A percentile compares a stretch with the other conserved stretches of the same genome.
phyloP scores from a whole-genome alignment of 2,329 filamentous ascomycete species.

The Shiraia sp. region DNA sequence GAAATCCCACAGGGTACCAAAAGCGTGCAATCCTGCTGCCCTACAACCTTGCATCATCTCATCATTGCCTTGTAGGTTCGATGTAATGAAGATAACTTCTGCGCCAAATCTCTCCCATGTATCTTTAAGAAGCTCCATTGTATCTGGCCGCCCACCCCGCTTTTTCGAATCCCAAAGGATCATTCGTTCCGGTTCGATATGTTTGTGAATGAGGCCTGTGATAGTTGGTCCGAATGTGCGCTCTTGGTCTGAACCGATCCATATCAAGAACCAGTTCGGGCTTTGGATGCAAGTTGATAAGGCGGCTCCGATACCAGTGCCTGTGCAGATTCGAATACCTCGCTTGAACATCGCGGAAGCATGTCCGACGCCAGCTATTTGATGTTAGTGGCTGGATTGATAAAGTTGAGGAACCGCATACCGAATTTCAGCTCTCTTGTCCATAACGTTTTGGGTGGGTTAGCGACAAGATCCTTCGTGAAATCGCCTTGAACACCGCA shows the following conservation, averaged over 20 bases:
- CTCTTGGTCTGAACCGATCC: conserved; percentile 44
- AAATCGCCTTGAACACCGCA: conserved; percentile 45
- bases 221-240: conserved; percentile 41
- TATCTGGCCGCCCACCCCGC: conserved; percentile 37
- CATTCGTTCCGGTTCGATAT: conserved; percentile 43
- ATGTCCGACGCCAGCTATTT: conserved; percentile 37
- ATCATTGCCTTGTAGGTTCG: conserved; percentile 41
- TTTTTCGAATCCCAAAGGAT: conserved; percentile 45
- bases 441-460: conserved; percentile 40
- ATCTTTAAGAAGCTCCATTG: conserved; percentile 37
- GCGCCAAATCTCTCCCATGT: conserved; percentile 39
- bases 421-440: conserved; percentile 42
- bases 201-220: conserved; percentile 33
- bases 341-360: conserved; percentile 43
- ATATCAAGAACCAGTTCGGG: conserved; percentile 43
- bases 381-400: conserved; percentile 14
- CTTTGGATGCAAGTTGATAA: conserved; percentile 42
- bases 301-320: conserved; percentile 41
- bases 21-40: conserved; percentile 36
- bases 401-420: conserved; percentile 11
- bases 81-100: conserved; percentile 44
- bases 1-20: conserved; percentile 43
- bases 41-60: conserved; percentile 44
- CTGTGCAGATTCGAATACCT: conserved; percentile 42
- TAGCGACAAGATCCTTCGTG: conserved; percentile 35